Percentiles rank a stretch among this genome's conserved stretches.
These are phyloP conservation scores for Talaromyces sp. DNA, from an alignment of 2,329 filamentous ascomycete genomes.

Conservation along the genomic window DNA sequence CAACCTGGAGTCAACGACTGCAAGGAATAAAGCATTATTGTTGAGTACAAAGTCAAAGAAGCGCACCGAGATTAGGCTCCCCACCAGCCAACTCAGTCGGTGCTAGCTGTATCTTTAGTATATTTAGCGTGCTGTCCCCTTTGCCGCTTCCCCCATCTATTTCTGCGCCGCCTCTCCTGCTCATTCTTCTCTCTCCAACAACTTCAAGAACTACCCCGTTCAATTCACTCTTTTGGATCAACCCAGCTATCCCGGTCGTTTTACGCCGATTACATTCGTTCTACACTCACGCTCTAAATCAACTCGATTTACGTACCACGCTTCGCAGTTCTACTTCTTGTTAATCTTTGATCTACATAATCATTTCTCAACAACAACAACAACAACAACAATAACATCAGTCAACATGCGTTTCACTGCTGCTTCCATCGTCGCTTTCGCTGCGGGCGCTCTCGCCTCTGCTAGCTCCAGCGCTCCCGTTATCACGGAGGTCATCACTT, in stretches of 20 bases:
- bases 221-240: slow-evolving; percentile 8
- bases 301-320: background rate
- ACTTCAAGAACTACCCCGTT: slow-evolving; percentile 8
- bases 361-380: background rate
- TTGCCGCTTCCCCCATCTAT: slow-evolving; percentile 7
- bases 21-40: background rate
- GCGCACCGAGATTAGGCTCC: background rate
- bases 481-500: slow-evolving; percentile 56
- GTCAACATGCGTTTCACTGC: slow-evolving; percentile 49
- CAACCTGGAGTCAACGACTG: background rate
- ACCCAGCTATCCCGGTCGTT: slow-evolving; percentile 16
- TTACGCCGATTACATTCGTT: slow-evolving; percentile 20
- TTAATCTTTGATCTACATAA: slow-evolving; percentile 5
- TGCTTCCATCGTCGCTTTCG: slow-evolving; percentile 39
- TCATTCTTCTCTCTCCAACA: background rate
- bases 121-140: slow-evolving; percentile 4
- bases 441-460: slow-evolving; percentile 35
- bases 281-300: background rate
- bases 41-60: background rate
- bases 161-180: background rate
- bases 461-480: slow-evolving; percentile 9
- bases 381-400: background rate
- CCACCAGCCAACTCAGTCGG: background rate
- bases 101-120: slow-evolving; percentile 6
- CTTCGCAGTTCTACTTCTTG: background rate